phyloP scores from a whole-genome alignment of 1,284 basidiomycete species.

The Chondrostereum purpureum region DNA sequence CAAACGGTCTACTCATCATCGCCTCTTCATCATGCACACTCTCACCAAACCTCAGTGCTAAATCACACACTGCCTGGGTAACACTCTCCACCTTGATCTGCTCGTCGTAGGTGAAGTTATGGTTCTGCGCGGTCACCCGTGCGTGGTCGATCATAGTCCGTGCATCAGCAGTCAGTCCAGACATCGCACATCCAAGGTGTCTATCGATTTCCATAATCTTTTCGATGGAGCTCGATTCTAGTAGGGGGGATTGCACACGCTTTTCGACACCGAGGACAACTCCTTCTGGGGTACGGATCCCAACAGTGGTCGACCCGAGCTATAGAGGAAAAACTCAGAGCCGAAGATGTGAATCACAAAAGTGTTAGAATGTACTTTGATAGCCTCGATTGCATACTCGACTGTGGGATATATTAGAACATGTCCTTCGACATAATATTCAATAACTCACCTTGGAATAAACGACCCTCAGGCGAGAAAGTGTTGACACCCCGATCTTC shows the following conservation, averaged over 20 bases:
- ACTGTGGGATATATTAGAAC: constrained; percentile 42
- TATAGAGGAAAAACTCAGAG: too few species aligned
- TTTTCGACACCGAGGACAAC: constrained; percentile 97
- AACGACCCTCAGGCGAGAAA: constrained; percentile 94
- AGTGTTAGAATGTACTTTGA: constrained; percentile 62
- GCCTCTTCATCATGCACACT: constrained; percentile 98
- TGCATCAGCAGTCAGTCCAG: constrained; percentile 95
- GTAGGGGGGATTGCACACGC: constrained; percentile 93
- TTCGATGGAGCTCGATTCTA: constrained; percentile 95
- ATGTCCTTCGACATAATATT: constrained; percentile 10
- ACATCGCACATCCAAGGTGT: constrained; percentile 98
- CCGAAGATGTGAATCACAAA: constrained; percentile 8
- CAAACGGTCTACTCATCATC: constrained; percentile 99
- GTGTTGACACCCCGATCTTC: constrained; percentile 97
- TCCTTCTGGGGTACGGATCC: constrained; percentile 82
- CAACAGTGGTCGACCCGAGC: constrained; percentile 98
- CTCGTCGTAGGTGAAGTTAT: constrained; percentile 97
- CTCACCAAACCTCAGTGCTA: constrained; percentile 97
- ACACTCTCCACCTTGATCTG: constrained; percentile 94
- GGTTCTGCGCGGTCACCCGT: constrained; percentile 94
- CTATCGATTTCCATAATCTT: constrained; percentile 99
- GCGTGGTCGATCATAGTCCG: constrained; percentile 99
- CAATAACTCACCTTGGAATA: constrained; percentile 72
- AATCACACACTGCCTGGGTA: constrained; percentile 96
- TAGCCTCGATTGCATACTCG: constrained; percentile 99